Base-by-base conservation (phyloP, 805 yeast species). In the Ogataea polymorpha region DNA sequence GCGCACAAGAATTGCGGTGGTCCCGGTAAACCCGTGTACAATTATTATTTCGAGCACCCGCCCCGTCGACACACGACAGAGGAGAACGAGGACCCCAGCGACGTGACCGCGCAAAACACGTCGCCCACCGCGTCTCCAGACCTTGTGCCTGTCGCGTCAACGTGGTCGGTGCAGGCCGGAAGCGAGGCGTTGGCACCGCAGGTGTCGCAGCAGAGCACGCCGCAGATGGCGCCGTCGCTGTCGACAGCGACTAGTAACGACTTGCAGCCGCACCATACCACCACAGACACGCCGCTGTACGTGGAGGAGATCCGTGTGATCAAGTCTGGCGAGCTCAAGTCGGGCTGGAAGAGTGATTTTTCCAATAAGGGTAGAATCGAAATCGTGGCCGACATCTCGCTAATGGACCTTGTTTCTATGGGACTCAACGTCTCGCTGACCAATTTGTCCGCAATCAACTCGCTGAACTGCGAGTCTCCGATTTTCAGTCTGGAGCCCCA, bases 281-380 rank as follows among this genome's bases (percentile, higher is more conserved):
- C 46, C 4, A 10, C 29, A 9, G 35, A 40, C 15, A 29, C 14
- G 23, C 43, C 43, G 18, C 45, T 85, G 11, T 83, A 74, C 51
- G 61, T 80, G 10, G 95, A 89, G 59, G 96, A 90, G 55, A 74
- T 75, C 6, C 72, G 90, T 23, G 77, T 86, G 4, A 67, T 93
- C 7, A 75, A 82, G 10, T 75, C 80, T 40, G 96, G 96, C 9
- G 96, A 86, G 46, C 63, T 88, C 56, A 86, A 85, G 57, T 71
- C 76, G 23, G 99, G 99, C 3, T 93, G 99, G 99, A 93, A 93
- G 61, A 79, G 93, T 1, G 99, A 93, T 62, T 90, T 83, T 58
- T 64, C 80, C 5, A 83, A 79, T 30, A 72, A 72, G 32, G 99
- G 99, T 5, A 72, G 77, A 40, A 81, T 90, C 45, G 96, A 88